Conservation (phyloP, 805 yeast species). For the Geotrichum ghanense region DNA sequence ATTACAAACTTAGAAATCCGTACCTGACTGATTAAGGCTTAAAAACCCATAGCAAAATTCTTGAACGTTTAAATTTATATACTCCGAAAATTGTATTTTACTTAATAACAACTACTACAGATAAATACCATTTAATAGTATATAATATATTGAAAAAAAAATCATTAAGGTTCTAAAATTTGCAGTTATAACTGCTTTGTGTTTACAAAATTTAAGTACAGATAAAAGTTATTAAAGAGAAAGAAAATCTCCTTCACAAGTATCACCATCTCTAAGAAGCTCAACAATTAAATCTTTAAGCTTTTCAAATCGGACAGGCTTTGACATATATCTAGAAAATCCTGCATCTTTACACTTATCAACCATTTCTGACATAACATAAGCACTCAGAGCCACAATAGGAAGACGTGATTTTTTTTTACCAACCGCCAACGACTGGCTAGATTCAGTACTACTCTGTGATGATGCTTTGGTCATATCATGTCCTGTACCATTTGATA, state of each 20-base stretch:
- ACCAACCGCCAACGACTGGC: not conserved
- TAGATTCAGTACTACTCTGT: not conserved
- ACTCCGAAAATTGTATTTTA: too few relatives aligned
- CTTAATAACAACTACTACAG: too few relatives aligned
- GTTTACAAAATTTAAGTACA: too few relatives aligned
- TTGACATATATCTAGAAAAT: conserved; percentile 22
- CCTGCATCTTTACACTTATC: conserved; percentile 21
- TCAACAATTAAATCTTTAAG: conserved; percentile 14
- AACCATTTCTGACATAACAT: conserved; percentile 25
- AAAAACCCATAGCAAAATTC: too few relatives aligned
- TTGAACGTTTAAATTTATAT: too few relatives aligned
- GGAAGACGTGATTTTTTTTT: conserved; percentile 13
- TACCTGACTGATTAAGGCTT: too few relatives aligned
- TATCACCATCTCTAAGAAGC: not conserved
- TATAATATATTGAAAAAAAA: too few relatives aligned
- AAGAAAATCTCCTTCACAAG: not conserved
- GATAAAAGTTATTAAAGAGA: too few relatives aligned
- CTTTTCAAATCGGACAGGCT: conserved; percentile 22
- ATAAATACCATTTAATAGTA: too few relatives aligned
- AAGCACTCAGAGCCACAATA: conserved; percentile 26
- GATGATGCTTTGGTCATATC: not conserved
- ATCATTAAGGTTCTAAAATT: too few relatives aligned
- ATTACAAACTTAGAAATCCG: too few relatives aligned
- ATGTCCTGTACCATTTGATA: conserved; percentile 5
- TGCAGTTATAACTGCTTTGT: too few relatives aligned